Evolutionary conservation across 306 rosid genomes (phyloP), one percentile per base, ranked within the genome.

Genomic region (Corylus heterophylla): DNA sequence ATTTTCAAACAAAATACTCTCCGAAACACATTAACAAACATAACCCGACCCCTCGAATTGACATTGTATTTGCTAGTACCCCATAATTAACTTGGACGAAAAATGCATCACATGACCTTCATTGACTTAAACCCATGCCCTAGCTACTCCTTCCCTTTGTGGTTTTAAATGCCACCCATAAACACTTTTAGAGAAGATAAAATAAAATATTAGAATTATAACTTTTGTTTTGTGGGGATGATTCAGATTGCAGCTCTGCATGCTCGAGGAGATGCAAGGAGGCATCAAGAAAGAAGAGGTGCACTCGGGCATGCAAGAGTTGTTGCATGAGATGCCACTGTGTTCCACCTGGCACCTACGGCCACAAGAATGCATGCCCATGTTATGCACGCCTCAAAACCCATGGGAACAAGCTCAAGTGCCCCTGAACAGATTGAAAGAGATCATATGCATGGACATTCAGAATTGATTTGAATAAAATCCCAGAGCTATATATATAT

Each of bases 351-450:
- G 93, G 93, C 4, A 85, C 90, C 35, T 85, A 82, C 49, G 93
- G 91, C 77, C 79, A 87, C 55, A 88, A 73, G 74, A 69, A 80
- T 10, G 42, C 37, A 17, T 89, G 93, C 67, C 93, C 93, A 45
- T 89, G 93, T 51, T 89, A 89, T 71, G 93, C 93, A 54, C 72
- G 79, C 75, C 91, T 89, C 82, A 84, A 61, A 74, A 89, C 93
- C 54, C 93, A 78, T 35, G 90, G 85, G 42, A 80, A 87, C 75
- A 86, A 52, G 75, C 88, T 81, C 81, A 89, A 89, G 77, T 89
- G 93, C 90, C 93, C 93, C 54, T 89, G 78, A 85, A 68, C 12
- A 2, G 7, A 2, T 31, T 1, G 1, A 13, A 1, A 25, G 35
- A 44, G 11, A 16, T 31, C 35, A 31, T 31, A 31, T 31, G 35